Evolutionary conservation across 257 asterid genomes (phyloP).

Genomic region (Penstemon eatonii): DNA sequence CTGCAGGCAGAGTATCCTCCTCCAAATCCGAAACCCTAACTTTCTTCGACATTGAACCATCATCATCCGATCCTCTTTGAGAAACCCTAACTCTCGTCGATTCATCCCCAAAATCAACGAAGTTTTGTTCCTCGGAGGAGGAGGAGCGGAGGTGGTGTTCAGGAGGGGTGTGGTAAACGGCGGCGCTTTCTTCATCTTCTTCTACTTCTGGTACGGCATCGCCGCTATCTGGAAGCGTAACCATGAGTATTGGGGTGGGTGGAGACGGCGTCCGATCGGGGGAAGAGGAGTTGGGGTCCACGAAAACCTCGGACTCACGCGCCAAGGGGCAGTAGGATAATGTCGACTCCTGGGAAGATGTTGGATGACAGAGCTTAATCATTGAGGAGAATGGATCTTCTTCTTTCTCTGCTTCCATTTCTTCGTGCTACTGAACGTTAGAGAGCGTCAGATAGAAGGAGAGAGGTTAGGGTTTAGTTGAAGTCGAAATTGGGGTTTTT

Average conservation of each 20-base stretch:
- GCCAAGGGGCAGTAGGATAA: no score
- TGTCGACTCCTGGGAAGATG: slow-evolving; percentile 11
- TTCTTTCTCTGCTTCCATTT: slow-evolving; percentile 24
- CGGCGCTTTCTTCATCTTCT: slow-evolving; percentile 29
- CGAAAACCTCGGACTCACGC: no score
- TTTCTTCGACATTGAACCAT: slow-evolving; percentile 17
- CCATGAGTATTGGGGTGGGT: background rate
- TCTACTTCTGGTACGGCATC: background rate
- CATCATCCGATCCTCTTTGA: slow-evolving; percentile 20
- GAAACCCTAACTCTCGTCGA: slow-evolving; percentile 24
- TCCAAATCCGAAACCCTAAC: slow-evolving; percentile 22
- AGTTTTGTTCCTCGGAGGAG: background rate
- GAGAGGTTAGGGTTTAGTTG: no score
- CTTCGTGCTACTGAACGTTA: no score
- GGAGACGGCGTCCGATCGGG: slow-evolving; percentile 23
- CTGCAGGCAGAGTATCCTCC: background rate
- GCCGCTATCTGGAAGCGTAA: no score
- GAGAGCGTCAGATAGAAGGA: no score
- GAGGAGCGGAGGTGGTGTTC: background rate
- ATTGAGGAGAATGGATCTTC: slow-evolving; percentile 11
- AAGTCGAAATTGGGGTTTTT: no score
- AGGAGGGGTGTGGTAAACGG: slow-evolving; percentile 4
- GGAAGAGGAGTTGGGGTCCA: slow-evolving; percentile 2
- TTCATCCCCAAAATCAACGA: background rate
- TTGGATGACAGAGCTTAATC: slow-evolving; percentile 25